A percentile compares a stretch with the other conserved stretches of the same genome.
phyloP scores from a whole-genome alignment of 257 asterid species.

The Mitragyna speciosa region DNA sequence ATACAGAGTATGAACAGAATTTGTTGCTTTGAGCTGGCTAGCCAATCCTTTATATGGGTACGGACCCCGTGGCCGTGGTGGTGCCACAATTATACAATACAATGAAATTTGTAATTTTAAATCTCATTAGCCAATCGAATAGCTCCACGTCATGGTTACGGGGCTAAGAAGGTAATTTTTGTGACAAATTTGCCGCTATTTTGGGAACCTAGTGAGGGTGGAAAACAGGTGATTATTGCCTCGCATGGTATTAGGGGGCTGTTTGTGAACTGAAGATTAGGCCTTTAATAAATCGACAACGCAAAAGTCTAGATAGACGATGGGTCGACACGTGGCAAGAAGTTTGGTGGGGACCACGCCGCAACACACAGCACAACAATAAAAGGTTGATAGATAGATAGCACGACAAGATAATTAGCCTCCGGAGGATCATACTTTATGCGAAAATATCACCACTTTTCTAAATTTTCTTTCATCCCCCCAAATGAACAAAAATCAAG shows the following conservation, averaged over 20 bases:
- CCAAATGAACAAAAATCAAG: not conserved
- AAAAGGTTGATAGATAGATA: slow-evolving; percentile 22
- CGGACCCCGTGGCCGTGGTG: slow-evolving; percentile 22
- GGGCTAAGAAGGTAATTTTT: not conserved
- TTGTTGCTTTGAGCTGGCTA: slow-evolving; percentile 14
- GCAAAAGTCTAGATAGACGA: slow-evolving; percentile 22
- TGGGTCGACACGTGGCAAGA: slow-evolving; percentile 27
- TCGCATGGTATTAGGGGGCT: slow-evolving; percentile 8
- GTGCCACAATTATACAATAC: slow-evolving; percentile 8
- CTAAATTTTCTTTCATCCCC: not conserved
- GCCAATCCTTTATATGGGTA: slow-evolving; percentile 35
- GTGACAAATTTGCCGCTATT: not conserved
- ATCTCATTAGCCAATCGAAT: slow-evolving; percentile 1
- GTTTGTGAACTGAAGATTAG: slow-evolving; percentile 29
- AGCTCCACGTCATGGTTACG: not conserved
- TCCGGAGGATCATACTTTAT: slow-evolving; percentile 1
- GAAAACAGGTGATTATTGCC: slow-evolving; percentile 13
- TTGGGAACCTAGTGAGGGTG: not conserved
- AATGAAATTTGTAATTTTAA: no score
- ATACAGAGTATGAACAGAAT: slow-evolving; percentile 14
- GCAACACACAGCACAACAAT: slow-evolving; percentile 9
- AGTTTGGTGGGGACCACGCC: slow-evolving; percentile 29
- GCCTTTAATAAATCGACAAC: slow-evolving; percentile 31
- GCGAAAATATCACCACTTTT: slow-evolving; percentile 21
- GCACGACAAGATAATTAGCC: slow-evolving; percentile 9